phyloP scores from a whole-genome alignment of 2,329 filamentous ascomycete genomes.

The Fusarium euwallaceae region DNA sequence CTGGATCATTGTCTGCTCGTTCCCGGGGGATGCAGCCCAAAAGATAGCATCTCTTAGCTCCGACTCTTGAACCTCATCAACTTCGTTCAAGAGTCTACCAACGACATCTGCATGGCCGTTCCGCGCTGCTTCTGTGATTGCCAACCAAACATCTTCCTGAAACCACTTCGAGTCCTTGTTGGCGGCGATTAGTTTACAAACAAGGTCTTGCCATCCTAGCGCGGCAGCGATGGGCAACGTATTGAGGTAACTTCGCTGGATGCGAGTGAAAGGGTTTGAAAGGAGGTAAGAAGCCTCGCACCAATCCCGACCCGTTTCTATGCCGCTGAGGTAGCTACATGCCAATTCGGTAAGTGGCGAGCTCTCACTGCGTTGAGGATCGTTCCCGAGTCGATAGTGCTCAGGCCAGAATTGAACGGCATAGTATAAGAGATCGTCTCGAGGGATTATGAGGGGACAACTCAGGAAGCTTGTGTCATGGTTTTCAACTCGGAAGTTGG shows the following conservation, averaged over 20 bases:
- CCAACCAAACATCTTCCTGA: background rate
- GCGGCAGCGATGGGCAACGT: background rate
- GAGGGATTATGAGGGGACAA: background rate
- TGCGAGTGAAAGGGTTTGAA: slow-evolving; percentile 4
- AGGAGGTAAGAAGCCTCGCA: background rate
- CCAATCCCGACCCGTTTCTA: background rate
- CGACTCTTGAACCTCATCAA: background rate
- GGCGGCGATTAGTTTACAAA: background rate
- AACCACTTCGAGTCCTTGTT: background rate
- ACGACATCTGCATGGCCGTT: background rate
- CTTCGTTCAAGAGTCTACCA: background rate
- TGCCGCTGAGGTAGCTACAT: background rate
- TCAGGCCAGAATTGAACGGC: slow-evolving; percentile 4
- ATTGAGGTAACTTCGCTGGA: background rate
- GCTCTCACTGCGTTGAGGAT: background rate
- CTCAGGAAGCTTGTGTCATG: background rate
- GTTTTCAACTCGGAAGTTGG: background rate
- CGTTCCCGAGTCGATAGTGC: background rate
- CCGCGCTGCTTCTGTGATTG: slow-evolving; percentile 3
- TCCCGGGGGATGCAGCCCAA: background rate
- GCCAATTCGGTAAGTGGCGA: background rate
- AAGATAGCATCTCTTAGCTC: background rate
- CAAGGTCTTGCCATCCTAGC: background rate
- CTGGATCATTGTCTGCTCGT: background rate
- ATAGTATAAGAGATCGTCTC: background rate